Evolutionary conservation across 257 asterid species (phyloP), one percentile per base, ranked within the genome.

Genomic region (Rehmannia glutinosa): DNA sequence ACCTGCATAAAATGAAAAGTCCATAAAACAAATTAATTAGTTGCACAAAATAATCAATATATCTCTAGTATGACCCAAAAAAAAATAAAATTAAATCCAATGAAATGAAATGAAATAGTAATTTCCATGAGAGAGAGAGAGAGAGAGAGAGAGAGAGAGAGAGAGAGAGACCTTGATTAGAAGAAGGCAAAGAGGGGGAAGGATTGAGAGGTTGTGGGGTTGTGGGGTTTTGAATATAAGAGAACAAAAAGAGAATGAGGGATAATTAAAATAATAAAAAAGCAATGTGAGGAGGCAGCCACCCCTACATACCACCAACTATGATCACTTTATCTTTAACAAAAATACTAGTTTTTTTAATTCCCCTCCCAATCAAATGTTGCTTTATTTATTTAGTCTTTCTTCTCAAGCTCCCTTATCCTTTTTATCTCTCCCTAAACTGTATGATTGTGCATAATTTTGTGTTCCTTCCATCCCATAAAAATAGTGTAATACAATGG

Each of bases 211-310:
- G 66, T 6, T 51, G 58, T 74, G 77, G 55, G 62, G 9, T 5
- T 39, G 62, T 3, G 84, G 62, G 71, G 77, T 17, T 76, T 79
- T 81, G 78, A 81, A 32, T 32, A 32, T 81, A 77, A 78, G 84
- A 80, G 80, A 74, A 87, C 87, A 89, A 84, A 82, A 84, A 88
- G 85, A 75, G 75, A 59, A 16, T 5, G 49, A 13, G 16, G n/a
- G n/a, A n/a, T n/a, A n/a, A 5, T 13, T 59, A 57, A 75, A 69
- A 46, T 70, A 72, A 68, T 69, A 4, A 9, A 65, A 66, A 73
- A 72, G 79, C 62, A 68, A 69, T 59, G 70, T 75, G 59, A 68
- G 70, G 74, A 45, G 54, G 76, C 66, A 43, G 75, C 80, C 81
- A 73, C 76, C 83, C 77, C 66, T 57, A n/a, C n/a, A n/a, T 43